These are phyloP conservation scores for Schizophyllum amplum DNA, from an alignment of 1,284 basidiomycete species.

Conservation along the genomic window DNA sequence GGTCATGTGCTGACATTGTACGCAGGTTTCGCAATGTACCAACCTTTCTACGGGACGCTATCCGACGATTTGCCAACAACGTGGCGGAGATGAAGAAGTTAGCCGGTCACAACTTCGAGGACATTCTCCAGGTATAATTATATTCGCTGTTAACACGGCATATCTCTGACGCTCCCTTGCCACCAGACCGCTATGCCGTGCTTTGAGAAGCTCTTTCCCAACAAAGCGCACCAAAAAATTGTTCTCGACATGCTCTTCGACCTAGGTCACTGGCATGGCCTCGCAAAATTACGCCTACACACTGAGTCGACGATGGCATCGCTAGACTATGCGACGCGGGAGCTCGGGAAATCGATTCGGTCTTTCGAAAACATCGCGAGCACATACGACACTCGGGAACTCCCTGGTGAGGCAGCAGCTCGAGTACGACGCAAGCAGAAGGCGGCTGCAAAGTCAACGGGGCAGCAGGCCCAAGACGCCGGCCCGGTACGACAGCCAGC, in stretches of 20 bases:
- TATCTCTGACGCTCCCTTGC: background rate
- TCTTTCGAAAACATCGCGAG: no score
- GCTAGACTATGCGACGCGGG: background rate
- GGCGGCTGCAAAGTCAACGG: no score
- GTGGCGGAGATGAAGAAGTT: conserved; percentile 25
- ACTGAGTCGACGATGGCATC: background rate
- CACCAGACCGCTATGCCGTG: conserved; percentile 5
- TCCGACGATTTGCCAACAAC: conserved; percentile 22
- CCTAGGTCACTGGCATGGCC: conserved; percentile 9
- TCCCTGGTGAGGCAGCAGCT: no score
- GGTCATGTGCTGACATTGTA: no score
- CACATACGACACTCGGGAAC: no score
- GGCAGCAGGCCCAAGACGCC: no score
- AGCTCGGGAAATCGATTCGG: no score
- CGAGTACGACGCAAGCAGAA: no score
- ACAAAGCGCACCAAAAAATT: background rate
- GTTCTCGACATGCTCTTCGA: conserved; percentile 7
- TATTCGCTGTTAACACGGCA: no score
- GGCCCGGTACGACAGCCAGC: no score
- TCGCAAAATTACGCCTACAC: conserved; percentile 12
- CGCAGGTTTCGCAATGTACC: conserved; percentile 21
- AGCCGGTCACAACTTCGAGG: conserved; percentile 25
- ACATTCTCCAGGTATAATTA: conserved; percentile 13
- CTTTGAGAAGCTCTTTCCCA: conserved; percentile 9
- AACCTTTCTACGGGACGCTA: conserved; percentile 23